These are phyloP conservation scores for Pythium aristosporum DNA, from an alignment of 352 stramenopile species.

Conservation along the genomic window DNA sequence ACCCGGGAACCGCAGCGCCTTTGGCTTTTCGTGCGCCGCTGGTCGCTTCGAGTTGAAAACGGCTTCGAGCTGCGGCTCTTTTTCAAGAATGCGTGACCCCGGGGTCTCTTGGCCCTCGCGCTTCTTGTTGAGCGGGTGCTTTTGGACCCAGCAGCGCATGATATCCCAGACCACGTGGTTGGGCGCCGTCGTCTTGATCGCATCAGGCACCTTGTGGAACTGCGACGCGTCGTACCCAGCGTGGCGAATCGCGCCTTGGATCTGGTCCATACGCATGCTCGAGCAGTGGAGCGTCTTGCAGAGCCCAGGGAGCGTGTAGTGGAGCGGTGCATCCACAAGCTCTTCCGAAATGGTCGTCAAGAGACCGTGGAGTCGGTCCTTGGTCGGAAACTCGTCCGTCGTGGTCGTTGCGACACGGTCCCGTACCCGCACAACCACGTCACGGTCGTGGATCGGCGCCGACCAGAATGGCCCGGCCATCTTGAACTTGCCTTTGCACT, in stretches of 20 bases:
- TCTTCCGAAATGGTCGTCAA: constrained; percentile 96
- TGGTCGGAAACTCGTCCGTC: constrained; percentile 89
- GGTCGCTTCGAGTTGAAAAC: constrained; percentile 77
- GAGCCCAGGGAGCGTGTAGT: constrained; percentile 95
- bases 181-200: constrained; percentile 98
- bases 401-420: constrained; percentile 77
- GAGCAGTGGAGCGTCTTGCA: constrained; percentile 92
- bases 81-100: constrained; percentile 83
- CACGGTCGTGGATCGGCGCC: constrained; percentile 94
- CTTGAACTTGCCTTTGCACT: constrained; percentile 84
- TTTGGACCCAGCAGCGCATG: constrained; percentile 95
- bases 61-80: constrained; percentile 82
- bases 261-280: constrained; percentile 92
- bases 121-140: constrained; percentile 92
- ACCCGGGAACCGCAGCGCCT: constrained; percentile 91
- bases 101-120: constrained; percentile 73
- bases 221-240: constrained; percentile 96
- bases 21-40: constrained; percentile 76
- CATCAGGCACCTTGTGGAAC: constrained; percentile 97
- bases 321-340: constrained; percentile 93
- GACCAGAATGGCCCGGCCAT: constrained; percentile 98
- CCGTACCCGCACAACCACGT: constrained; percentile 83
- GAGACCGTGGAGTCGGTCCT: constrained; percentile 92
- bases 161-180: constrained; percentile 98
- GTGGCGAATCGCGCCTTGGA: constrained; percentile 94